These are phyloP conservation scores for Mucor irregularis DNA, from an alignment of 371 early-diverging fungal species.

Conservation along the genomic window DNA sequence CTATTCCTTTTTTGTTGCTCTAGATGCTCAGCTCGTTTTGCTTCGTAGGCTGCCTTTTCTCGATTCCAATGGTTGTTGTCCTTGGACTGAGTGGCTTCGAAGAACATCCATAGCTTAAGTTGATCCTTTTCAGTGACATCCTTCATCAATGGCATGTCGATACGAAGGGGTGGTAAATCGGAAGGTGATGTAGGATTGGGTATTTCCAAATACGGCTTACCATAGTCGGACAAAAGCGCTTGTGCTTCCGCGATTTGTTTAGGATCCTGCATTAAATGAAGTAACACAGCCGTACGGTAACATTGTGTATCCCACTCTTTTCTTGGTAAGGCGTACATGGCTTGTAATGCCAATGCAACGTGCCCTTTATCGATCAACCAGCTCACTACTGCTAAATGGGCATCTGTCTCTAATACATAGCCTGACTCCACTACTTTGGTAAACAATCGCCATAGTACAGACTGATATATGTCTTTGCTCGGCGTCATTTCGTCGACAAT, in stretches of 20 bases:
- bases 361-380: conserved; percentile 23
- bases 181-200: conserved; percentile 37
- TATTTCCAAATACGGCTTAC: conserved; percentile 36
- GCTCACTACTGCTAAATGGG: conserved; percentile 28
- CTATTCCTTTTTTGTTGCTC: conserved; percentile 2
- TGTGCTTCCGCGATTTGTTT: conserved; percentile 38
- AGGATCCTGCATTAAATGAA: conserved; percentile 39
- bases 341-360: conserved; percentile 29
- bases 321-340: conserved; percentile 40
- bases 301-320: conserved; percentile 33
- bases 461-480: conserved; percentile 19
- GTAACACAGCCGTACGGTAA: conserved; percentile 34
- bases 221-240: conserved; percentile 35
- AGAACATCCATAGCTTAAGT: conserved; percentile 38
- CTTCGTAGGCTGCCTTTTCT: conserved; percentile 26
- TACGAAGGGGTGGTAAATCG: conserved; percentile 25
- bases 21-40: conserved; percentile 5
- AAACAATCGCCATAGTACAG: conserved; percentile 38
- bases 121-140: conserved; percentile 33
- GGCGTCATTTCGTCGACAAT: conserved; percentile 28
- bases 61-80: conserved; percentile 28
- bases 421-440: conserved; percentile 45
- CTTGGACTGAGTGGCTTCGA: conserved; percentile 24
- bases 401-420: conserved; percentile 30
- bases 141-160: conserved; percentile 37